Base-by-base conservation (phyloP, 441 rosid species). In the Rhodomyrtus psidioides region DNA sequence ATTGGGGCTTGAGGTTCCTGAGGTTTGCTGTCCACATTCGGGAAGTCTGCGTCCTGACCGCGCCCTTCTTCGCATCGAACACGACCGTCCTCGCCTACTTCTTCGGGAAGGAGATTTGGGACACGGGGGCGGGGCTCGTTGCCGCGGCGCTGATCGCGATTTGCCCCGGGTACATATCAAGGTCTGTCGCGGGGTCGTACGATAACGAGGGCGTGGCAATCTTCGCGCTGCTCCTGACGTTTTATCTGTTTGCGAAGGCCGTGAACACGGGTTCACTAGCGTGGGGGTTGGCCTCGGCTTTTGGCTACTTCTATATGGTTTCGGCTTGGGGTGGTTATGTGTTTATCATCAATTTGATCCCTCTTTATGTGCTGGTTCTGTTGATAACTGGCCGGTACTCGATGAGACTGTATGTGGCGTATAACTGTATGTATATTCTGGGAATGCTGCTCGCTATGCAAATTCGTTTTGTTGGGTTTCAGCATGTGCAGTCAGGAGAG, bases 381-480 rank as follows among this genome's bases (percentile, higher is more conserved):
- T 88, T 97, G 91, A 89, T 95, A 62, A 95, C 99, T 9, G 99
- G 99, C 86, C 94, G 98, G 91, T 95, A 97, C 86, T 97, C 99
- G 0, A 91, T 96, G 97, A 92, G 99, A 90, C 85, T 97, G 19
- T 97, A 96, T 87, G 89, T 97, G 53, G 98, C 99, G 2, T 97
- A 97, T 89, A 97, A 97, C 86, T 94, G 89, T 86, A 95, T 91
- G 99, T 97, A 97, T 90, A 87, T 97, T 84, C 86, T 97, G 90
- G 99, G 99, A n/a, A 97, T 97, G 99, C 87, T 97, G 89, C 95
- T 97, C 7, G 99, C 99, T 0, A 97, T 97, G 99, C 99, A 97
- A 91, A 97, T 97, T 91, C 94, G 99, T 27, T 96, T 97, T 88
- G 99, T 97, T 42, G 99, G 99, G 57, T 97, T 97, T 90, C 99